phyloP scores from a whole-genome alignment of 805 yeast species.

The Jamesozyma jinghongensis region DNA sequence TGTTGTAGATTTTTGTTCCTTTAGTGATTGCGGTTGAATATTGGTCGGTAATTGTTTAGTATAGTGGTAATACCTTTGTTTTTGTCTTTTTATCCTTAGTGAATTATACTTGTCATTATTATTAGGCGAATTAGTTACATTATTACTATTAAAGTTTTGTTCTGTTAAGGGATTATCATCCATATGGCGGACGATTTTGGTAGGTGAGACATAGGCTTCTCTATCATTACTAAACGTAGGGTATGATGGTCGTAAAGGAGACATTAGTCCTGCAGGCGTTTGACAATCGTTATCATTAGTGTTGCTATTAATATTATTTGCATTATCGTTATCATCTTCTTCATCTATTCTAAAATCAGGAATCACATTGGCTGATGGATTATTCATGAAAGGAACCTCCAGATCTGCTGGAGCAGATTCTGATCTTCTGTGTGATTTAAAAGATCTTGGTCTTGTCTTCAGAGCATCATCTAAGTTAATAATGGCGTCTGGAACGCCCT shows the following conservation, averaged over 20 bases:
- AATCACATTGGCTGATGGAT: not conserved
- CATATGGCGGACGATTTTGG: not conserved
- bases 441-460: slow-evolving; percentile 29
- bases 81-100: slow-evolving; percentile 27
- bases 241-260: slow-evolving; percentile 19
- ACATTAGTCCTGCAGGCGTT: slow-evolving; percentile 9
- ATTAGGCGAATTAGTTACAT: not conserved
- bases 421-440: slow-evolving; percentile 39
- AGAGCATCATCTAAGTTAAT: slow-evolving; percentile 50
- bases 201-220: slow-evolving; percentile 6
- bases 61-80: slow-evolving; percentile 27
- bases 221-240: slow-evolving; percentile 7
- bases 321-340: slow-evolving; percentile 11
- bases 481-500: slow-evolving; percentile 42
- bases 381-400: slow-evolving; percentile 18
- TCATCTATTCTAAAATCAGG: slow-evolving; percentile 13
- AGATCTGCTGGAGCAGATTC: slow-evolving; percentile 50
- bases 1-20: slow-evolving; percentile 19
- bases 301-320: slow-evolving; percentile 3
- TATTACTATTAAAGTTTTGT: not conserved
- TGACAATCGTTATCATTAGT: not conserved
- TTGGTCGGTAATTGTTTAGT: slow-evolving; percentile 22
- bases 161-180: not conserved
- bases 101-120: slow-evolving; percentile 17
- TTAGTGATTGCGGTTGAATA: slow-evolving; percentile 19